Conservation (phyloP, 129 eudicot genomes). For the Mikania micrantha region DNA sequence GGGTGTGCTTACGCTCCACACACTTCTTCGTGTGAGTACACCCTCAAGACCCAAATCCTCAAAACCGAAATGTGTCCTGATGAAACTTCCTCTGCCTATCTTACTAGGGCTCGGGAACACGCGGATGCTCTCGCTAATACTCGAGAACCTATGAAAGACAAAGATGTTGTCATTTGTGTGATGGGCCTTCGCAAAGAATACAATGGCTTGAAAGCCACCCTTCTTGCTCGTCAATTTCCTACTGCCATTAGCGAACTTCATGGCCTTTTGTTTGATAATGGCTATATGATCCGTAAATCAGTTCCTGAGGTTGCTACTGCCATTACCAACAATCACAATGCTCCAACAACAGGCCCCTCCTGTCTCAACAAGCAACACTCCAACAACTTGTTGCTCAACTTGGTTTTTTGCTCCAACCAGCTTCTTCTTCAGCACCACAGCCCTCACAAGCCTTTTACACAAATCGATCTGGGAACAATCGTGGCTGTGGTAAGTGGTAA, state of each 20-base stretch:
- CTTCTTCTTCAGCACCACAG: not conserved
- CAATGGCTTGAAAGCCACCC: not conserved
- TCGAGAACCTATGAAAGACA: not conserved
- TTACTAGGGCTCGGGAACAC: not conserved
- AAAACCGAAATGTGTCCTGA: not conserved
- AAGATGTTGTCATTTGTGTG: not conserved
- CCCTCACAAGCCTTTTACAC: not conserved
- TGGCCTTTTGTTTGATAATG: no score
- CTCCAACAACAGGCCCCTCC: not conserved
- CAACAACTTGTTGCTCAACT: not conserved
- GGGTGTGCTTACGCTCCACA: no score
- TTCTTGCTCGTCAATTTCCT: not conserved
- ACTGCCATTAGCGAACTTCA: not conserved
- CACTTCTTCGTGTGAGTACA: no score
- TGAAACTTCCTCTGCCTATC: not conserved
- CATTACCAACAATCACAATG: not conserved
- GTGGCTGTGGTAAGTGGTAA: not conserved
- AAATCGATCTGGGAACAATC: not conserved
- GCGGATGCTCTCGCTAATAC: not conserved
- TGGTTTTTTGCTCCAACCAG: not conserved
- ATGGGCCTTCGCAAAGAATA: not conserved
- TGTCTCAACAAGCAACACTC: not conserved
- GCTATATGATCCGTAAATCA: not conserved
- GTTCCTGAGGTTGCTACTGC: not conserved
- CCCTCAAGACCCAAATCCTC: not conserved